Evolutionary conservation across 345 rosid species (phyloP).

Genomic region (Corchorus olitorius): DNA sequence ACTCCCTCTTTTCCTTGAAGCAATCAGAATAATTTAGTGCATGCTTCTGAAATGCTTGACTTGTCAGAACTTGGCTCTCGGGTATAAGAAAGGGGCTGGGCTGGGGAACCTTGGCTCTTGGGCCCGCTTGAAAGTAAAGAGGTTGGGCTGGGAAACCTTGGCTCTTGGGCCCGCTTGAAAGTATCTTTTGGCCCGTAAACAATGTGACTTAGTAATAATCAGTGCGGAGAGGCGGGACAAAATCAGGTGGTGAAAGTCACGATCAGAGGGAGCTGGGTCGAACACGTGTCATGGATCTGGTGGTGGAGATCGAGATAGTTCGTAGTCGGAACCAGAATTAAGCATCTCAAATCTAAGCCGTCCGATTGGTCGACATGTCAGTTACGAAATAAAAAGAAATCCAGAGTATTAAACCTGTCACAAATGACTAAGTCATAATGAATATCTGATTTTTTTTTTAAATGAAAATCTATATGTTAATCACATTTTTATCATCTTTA

Average conservation of each 20-base stretch:
- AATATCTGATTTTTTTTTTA: no score
- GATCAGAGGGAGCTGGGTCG: neutral
- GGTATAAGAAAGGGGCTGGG: conserved; percentile 9
- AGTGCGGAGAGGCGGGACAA: conserved; percentile 7
- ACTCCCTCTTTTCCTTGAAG: neutral
- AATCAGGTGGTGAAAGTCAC: neutral
- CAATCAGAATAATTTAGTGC: no score
- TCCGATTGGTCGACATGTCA: conserved; percentile 19
- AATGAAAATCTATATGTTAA: no score
- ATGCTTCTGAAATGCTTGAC: no score
- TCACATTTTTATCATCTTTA: no score
- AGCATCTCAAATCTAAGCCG: conserved; percentile 9
- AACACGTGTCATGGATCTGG: conserved; percentile 31
- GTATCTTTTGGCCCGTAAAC: neutral
- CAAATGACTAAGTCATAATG: no score
- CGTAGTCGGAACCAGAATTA: neutral
- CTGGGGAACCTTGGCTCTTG: no score
- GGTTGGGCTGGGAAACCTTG: neutral
- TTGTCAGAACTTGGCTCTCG: neutral
- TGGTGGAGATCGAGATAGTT: conserved; percentile 18
- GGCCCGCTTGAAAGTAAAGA: no score
- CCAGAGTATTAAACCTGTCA: neutral
- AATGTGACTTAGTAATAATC: neutral
- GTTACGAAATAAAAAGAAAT: neutral
- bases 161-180: neutral